Evolutionary conservation across 176 grass and related monocot genomes (phyloP).

Genomic region (Zea luxurians): DNA sequence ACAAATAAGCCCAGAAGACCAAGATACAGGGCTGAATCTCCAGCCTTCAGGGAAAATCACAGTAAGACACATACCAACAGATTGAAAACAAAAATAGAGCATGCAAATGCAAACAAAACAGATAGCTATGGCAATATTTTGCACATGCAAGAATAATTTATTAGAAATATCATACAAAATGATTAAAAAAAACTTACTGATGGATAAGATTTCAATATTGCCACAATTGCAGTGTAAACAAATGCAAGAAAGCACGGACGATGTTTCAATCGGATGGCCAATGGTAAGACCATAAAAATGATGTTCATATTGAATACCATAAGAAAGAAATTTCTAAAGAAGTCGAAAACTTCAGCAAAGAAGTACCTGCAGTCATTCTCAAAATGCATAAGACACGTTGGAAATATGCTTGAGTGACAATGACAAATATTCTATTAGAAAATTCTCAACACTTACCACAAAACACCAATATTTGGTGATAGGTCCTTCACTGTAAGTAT

Average conservation of each 20-base stretch:
- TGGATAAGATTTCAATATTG: constrained; percentile 94
- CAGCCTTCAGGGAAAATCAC: constrained; percentile 57
- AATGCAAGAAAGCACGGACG: constrained; percentile 92
- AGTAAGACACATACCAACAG: constrained; percentile 15
- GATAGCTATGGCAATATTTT: neutral
- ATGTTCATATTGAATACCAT: constrained; percentile 98
- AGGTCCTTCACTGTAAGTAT: constrained; percentile 77
- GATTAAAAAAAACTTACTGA: constrained; percentile 61
- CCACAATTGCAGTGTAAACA: constrained; percentile 68
- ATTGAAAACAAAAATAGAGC: constrained; percentile 10
- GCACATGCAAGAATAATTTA: constrained; percentile 4
- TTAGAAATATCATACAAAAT: constrained; percentile 31
- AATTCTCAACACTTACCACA: constrained; percentile 58
- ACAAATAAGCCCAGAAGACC: constrained; percentile 91
- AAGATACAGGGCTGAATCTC: constrained; percentile 91
- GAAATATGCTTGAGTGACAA: constrained; percentile 6
- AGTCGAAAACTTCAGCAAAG: constrained; percentile 94
- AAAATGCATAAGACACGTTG: constrained; percentile 36
- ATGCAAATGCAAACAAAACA: constrained; percentile 15
- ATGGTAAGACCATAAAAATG: constrained; percentile 84
- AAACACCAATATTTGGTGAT: constrained; percentile 82
- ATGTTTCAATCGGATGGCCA: constrained; percentile 79
- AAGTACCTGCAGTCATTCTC: constrained; percentile 83
- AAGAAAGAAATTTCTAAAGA: constrained; percentile 94
- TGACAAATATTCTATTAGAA: neutral